phyloP scores from a whole-genome alignment of 2,329 filamentous ascomycete genomes.

The Drechslera avenae region DNA sequence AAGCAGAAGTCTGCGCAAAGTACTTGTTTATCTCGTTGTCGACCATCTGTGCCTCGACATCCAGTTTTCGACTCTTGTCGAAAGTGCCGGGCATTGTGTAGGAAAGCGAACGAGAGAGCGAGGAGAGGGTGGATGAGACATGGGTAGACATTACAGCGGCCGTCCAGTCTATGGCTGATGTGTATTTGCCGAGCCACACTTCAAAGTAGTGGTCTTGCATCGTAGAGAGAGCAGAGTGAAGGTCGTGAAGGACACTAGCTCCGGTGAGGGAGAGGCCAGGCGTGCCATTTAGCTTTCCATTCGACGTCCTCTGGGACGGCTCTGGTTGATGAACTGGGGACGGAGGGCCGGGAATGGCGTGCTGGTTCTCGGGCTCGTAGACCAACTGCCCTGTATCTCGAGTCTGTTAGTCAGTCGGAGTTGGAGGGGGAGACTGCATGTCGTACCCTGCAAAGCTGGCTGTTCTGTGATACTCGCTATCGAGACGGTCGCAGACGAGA shows the following conservation, averaged over 20 bases:
- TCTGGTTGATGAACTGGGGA: not conserved
- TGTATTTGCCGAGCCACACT: conserved; percentile 80
- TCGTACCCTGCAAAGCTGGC: conserved; percentile 14
- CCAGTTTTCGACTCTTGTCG: conserved; percentile 30
- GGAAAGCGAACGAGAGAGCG: conserved; percentile 67
- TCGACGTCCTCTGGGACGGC: not conserved
- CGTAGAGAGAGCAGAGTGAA: conserved; percentile 66
- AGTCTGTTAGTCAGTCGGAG: conserved; percentile 6
- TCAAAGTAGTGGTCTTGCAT: conserved; percentile 82
- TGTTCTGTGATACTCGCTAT: conserved; percentile 6
- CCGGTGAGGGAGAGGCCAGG: conserved; percentile 5
- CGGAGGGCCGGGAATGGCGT: conserved; percentile 8
- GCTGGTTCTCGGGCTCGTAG: conserved; percentile 22
- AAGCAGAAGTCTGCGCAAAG: conserved; percentile 76
- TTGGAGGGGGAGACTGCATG: not conserved
- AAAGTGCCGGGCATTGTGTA: conserved; percentile 49
- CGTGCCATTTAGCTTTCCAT: not conserved
- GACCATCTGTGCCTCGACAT: conserved; percentile 55
- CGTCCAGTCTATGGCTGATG: conserved; percentile 89
- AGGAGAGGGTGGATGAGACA: conserved; percentile 72
- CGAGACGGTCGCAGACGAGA: conserved; percentile 9
- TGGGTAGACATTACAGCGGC: conserved; percentile 83
- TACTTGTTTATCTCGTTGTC: conserved; percentile 84
- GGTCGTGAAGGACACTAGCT: conserved; percentile 37
- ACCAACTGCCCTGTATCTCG: conserved; percentile 8